Evolutionary conservation across 805 yeast genomes (phyloP).

Genomic region (Wickerhamiella domercqiae): DNA sequence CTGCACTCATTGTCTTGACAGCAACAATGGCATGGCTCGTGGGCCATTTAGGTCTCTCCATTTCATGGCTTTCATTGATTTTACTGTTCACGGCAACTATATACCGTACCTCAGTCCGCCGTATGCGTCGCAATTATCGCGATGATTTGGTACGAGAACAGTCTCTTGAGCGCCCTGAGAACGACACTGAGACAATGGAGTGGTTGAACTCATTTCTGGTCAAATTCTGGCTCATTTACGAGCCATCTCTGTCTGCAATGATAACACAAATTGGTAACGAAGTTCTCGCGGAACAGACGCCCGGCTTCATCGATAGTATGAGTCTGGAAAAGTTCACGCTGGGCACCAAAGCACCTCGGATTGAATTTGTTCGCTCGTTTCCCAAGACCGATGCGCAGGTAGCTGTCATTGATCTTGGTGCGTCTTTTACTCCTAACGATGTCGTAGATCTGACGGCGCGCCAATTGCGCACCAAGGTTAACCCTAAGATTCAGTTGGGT

Average conservation of each 20-base stretch:
- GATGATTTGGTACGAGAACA: constrained; percentile 77
- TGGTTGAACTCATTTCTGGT: constrained; percentile 85
- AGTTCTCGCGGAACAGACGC: constrained; percentile 63
- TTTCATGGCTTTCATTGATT: constrained; percentile 70
- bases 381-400: constrained; percentile 83
- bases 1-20: constrained; percentile 52
- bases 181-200: constrained; percentile 85
- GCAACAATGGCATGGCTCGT: constrained; percentile 61
- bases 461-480: constrained; percentile 70
- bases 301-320: constrained; percentile 66
- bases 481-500: constrained; percentile 65
- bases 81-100: constrained; percentile 45
- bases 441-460: constrained; percentile 69
- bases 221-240: constrained; percentile 83
- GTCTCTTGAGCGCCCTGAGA: constrained; percentile 64
- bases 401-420: constrained; percentile 95
- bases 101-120: constrained; percentile 72
- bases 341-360: constrained; percentile 91
- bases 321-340: constrained; percentile 82
- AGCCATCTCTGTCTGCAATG: constrained; percentile 76
- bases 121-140: constrained; percentile 58
- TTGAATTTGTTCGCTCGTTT: constrained; percentile 78
- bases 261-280: constrained; percentile 79
- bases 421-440: constrained; percentile 86
- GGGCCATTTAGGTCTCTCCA: constrained; percentile 61